Evolutionary conservation across 2,329 filamentous ascomycete genomes (phyloP).

Genomic region (Trichoderma breve): DNA sequence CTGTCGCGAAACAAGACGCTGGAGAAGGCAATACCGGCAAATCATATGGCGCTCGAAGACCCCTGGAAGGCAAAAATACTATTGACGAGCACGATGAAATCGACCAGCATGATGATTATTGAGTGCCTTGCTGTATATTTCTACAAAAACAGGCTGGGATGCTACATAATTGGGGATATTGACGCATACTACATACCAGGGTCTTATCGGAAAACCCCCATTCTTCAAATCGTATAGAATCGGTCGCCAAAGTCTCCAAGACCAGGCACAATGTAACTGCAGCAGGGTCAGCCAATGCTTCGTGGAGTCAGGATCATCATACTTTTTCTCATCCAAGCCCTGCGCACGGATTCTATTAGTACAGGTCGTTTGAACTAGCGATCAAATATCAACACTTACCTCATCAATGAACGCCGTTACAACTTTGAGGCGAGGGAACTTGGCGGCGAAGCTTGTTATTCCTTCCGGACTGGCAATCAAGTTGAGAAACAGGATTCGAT

Average conservation of each 20-base stretch:
- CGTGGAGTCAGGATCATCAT: constrained; percentile 31
- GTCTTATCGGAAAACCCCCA: not conserved
- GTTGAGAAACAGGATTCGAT: constrained; percentile 94
- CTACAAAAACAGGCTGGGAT: not conserved
- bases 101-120: constrained; percentile 57
- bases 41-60: constrained; percentile 25
- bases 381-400: constrained; percentile 37
- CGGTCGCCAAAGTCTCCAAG: constrained; percentile 94
- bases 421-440: constrained; percentile 84
- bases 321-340: constrained; percentile 98
- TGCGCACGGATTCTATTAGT: constrained; percentile 30
- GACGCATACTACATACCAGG: constrained; percentile 1
- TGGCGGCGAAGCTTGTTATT: constrained; percentile 81
- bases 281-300: constrained; percentile 36
- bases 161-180: constrained; percentile 7
- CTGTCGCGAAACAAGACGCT: constrained; percentile 50
- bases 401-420: constrained; percentile 96
- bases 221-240: constrained; percentile 79
- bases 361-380: not conserved
- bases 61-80: constrained; percentile 27
- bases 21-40: constrained; percentile 29
- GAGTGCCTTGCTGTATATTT: constrained; percentile 26
- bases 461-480: constrained; percentile 96
- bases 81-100: constrained; percentile 50
- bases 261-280: constrained; percentile 90